Percentiles rank a stretch among this genome's conserved stretches.
Evolutionary conservation across 371 early-diverging fungal species (phyloP).

Genomic region (Haplosporangium sp.): DNA sequence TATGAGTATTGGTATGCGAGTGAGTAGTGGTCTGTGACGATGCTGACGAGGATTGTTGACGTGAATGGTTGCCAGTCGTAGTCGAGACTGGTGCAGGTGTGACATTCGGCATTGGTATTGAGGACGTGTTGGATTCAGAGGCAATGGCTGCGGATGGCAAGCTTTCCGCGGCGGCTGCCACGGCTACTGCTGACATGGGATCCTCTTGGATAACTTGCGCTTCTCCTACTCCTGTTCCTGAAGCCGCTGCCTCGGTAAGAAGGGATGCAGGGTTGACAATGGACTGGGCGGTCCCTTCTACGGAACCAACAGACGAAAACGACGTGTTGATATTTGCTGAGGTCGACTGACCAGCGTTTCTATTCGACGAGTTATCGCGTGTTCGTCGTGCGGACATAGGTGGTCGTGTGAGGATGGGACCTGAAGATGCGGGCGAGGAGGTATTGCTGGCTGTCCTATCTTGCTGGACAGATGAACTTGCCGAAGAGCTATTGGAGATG

Average conservation of each 20-base stretch:
- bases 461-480: conserved; percentile 4
- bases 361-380: conserved; percentile 17
- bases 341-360: neutral
- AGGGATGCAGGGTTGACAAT: neutral
- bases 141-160: neutral
- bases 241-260: neutral
- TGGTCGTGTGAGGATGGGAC: conserved; percentile 25
- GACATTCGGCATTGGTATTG: neutral
- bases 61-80: neutral
- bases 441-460: conserved; percentile 5
- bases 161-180: neutral
- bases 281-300: conserved; percentile 2
- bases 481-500: conserved; percentile 5
- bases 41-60: neutral
- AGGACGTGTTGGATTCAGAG: neutral
- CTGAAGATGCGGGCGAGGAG: conserved; percentile 27
- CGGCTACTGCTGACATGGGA: neutral
- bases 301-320: conserved; percentile 31
- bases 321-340: conserved; percentile 23
- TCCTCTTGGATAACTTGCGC: conserved; percentile 1
- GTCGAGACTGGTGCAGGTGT: neutral
- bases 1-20: neutral
- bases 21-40: neutral
- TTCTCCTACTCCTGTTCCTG: neutral
- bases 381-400: conserved; percentile 28